Evolutionary conservation across 139 green algal genomes (phyloP).

Genomic region (Chlamydomonas incerta): DNA sequence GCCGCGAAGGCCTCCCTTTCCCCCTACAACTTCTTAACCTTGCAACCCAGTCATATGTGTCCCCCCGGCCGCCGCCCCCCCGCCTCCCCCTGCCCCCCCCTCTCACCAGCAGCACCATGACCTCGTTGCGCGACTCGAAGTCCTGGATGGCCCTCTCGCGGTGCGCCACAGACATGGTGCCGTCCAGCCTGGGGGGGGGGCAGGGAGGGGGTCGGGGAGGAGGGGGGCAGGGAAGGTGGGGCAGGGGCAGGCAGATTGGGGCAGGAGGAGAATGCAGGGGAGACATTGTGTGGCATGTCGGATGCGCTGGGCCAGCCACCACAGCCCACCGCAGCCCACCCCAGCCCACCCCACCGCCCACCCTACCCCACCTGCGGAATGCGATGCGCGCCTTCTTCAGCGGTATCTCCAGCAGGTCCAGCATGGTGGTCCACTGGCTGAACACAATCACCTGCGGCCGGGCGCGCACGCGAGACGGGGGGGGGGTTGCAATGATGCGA

Average conservation of each 20-base stretch:
- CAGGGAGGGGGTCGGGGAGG: neutral
- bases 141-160: conserved; percentile 81
- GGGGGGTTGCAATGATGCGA: too few species aligned
- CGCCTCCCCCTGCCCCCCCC: neutral
- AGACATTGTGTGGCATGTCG: too few species aligned
- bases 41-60: too few species aligned
- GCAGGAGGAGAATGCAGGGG: neutral
- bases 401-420: conserved; percentile 89
- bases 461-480: too few species aligned
- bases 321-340: too few species aligned
- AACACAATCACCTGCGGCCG: conserved; percentile 87
- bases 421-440: conserved; percentile 93
- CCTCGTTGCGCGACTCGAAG: conserved; percentile 72
- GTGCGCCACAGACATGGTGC: conserved; percentile 78
- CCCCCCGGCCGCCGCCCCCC: neutral
- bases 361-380: neutral
- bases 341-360: too few species aligned
- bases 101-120: conserved; percentile 67
- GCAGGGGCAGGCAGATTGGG: neutral
- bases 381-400: conserved; percentile 60
- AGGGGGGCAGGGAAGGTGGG: too few species aligned
- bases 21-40: too few species aligned
- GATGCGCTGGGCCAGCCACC: too few species aligned
- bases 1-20: too few species aligned
- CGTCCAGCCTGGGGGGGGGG: conserved; percentile 76